These are phyloP conservation scores for Leptographium radiaticola DNA, from an alignment of 2,329 filamentous ascomycete genomes.

Conservation along the genomic window DNA sequence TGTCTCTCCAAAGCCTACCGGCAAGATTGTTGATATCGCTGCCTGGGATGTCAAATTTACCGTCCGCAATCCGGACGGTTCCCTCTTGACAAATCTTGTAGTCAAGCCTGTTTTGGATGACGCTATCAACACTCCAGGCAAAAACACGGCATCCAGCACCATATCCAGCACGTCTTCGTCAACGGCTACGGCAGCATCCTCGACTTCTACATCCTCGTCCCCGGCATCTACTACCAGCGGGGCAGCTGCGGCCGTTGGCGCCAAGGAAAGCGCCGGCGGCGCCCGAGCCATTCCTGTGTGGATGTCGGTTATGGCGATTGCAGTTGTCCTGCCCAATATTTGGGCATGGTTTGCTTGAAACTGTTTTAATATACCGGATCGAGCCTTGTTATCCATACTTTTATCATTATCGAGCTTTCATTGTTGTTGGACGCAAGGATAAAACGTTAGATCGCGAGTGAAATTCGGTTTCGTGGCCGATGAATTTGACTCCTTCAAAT, in stretches of 20 bases:
- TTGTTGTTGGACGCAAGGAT: too few species aligned
- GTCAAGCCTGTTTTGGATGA: slow-evolving; percentile 32
- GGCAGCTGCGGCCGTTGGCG: neutral
- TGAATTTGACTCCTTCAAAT: too few species aligned
- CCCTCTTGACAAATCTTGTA: slow-evolving; percentile 38
- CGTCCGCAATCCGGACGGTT: slow-evolving; percentile 52
- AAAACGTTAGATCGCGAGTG: too few species aligned
- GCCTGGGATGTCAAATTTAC: slow-evolving; percentile 40
- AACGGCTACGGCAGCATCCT: neutral
- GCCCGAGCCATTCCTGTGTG: slow-evolving; percentile 6
- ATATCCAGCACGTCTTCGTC: neutral
- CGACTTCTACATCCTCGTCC: neutral
- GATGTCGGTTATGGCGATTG: slow-evolving; percentile 2
- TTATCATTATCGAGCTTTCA: neutral
- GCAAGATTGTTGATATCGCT: slow-evolving; percentile 50
- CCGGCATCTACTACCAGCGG: neutral
- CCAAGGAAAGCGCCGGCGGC: slow-evolving; percentile 12
- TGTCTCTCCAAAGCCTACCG: slow-evolving; percentile 48
- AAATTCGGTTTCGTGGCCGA: too few species aligned
- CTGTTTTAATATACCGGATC: neutral
- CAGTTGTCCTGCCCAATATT: slow-evolving; percentile 3
- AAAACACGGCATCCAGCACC: slow-evolving; percentile 18
- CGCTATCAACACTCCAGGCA: slow-evolving; percentile 31
- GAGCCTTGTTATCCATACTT: neutral
- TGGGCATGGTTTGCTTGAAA: slow-evolving; percentile 6